phyloP scores from a whole-genome alignment of 2,329 filamentous ascomycete genomes.

The Beauveria asiatica region DNA sequence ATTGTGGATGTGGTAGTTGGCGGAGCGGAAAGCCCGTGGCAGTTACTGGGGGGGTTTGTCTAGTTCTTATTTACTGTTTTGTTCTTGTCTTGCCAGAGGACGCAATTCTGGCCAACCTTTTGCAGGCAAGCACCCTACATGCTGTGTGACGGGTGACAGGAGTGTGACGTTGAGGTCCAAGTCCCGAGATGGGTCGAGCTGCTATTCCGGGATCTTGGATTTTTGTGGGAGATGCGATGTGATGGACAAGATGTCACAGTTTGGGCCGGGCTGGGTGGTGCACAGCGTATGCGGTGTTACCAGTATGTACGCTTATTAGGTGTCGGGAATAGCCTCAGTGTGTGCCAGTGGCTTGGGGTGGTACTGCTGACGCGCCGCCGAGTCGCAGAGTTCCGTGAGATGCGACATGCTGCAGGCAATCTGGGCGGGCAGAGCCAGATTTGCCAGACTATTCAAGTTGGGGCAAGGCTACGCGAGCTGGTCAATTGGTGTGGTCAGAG shows the following conservation, averaged over 20 bases:
- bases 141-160: neutral
- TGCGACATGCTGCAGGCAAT: neutral
- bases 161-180: neutral
- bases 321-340: neutral
- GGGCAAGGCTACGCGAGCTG: neutral
- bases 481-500: neutral
- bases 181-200: neutral
- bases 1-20: neutral
- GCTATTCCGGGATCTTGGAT: neutral
- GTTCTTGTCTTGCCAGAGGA: too few species aligned
- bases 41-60: neutral
- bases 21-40: neutral
- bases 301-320: neutral
- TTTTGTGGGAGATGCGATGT: neutral
- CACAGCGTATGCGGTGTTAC: neutral
- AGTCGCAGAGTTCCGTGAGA: neutral
- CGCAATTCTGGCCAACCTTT: too few species aligned
- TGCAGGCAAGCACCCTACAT: neutral
- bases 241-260: neutral
- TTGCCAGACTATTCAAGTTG: neutral
- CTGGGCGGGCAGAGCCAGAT: neutral
- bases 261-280: neutral
- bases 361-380: neutral
- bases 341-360: neutral
- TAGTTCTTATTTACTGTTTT: too few species aligned